Percentiles rank a stretch among this genome's conserved stretches.
Evolutionary conservation across 2,329 filamentous ascomycete genomes (phyloP).

Genomic region (Stachybotrys chartarum): DNA sequence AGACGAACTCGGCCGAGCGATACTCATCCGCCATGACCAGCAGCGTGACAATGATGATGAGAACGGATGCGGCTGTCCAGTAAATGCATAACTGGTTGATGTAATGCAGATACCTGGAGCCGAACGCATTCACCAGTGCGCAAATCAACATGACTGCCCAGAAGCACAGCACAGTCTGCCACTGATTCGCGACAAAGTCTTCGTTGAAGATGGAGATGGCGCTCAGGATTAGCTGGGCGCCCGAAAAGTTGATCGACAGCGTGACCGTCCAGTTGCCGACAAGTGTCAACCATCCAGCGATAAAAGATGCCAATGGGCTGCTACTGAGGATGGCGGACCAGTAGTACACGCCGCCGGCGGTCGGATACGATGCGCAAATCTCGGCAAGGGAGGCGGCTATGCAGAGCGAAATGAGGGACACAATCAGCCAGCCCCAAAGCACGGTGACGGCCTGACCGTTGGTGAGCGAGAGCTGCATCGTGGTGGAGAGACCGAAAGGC

Average conservation of each 20-base stretch:
- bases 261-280: conserved; percentile 66
- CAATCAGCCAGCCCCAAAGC: conserved; percentile 61
- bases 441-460: conserved; percentile 67
- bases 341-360: conserved; percentile 61
- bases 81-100: conserved; percentile 67
- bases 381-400: conserved; percentile 66
- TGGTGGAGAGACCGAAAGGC: conserved; percentile 38
- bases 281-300: conserved; percentile 68
- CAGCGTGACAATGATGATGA: conserved; percentile 63
- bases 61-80: conserved; percentile 64
- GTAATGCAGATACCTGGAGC: conserved; percentile 49
- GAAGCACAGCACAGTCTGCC: conserved; percentile 73
- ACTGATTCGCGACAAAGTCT: conserved; percentile 50
- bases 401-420: conserved; percentile 63
- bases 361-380: conserved; percentile 61
- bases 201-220: conserved; percentile 60
- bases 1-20: conserved; percentile 59
- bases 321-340: conserved; percentile 64
- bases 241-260: conserved; percentile 64
- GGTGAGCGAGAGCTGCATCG: conserved; percentile 48
- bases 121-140: conserved; percentile 61
- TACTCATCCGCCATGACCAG: conserved; percentile 58
- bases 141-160: conserved; percentile 57
- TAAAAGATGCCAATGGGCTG: conserved; percentile 59
- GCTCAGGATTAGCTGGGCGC: conserved; percentile 60